Evolutionary conservation across 148 eudicot genomes (phyloP), one percentile per base, ranked within the genome.

Genomic region (Camellia sinensis): DNA sequence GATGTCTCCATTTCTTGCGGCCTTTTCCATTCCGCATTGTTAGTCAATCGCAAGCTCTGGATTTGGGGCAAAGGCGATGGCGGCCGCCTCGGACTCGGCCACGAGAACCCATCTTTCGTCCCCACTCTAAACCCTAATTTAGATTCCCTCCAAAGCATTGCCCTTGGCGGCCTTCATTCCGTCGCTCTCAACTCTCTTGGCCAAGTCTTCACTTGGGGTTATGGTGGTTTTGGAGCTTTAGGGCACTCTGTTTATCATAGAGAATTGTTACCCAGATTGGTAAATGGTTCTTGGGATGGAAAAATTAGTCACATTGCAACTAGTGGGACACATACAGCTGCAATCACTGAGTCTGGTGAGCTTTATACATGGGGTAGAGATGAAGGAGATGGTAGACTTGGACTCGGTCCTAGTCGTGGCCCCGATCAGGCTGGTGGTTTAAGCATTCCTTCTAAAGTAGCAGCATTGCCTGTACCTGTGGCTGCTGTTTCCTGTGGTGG

Each of bases 11-110:
- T 96, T 18, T 88, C 95, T 17, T 91, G 91, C 73, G 99, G 99
- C 77, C 66, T 96, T 79, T 96, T 96, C 73, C 99, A 96, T 75
- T 95, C 97, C 41, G 87, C 91, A 14, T 79, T 86, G 76, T 7
- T 91, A 76, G 87, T 92, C 46, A 89, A 91, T 76, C 95, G 97
- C 40, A 78, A 79, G 80, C 29, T 91, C 1, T 96, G 98, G 97
- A 81, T 96, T 83, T 96, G 98, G 98, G 99, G 99, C 0, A 96
- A 96, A 81, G 99, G 99, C 7, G 99, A 96, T 61, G 99, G 98
- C 3, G 99, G 99, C 3, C 79, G 99, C 18, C 82, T 96, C 21
- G 99, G 99, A 69, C 73, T 92, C 19, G 98, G 91, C 21, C 88
- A 93, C 41, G 99, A 96, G 84, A 57, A 92, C 45, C 15, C 92